Evolutionary conservation across 2,329 filamentous ascomycete genomes (phyloP), one percentile per base, ranked within the genome.

Genomic region (Venturia pyrina): DNA sequence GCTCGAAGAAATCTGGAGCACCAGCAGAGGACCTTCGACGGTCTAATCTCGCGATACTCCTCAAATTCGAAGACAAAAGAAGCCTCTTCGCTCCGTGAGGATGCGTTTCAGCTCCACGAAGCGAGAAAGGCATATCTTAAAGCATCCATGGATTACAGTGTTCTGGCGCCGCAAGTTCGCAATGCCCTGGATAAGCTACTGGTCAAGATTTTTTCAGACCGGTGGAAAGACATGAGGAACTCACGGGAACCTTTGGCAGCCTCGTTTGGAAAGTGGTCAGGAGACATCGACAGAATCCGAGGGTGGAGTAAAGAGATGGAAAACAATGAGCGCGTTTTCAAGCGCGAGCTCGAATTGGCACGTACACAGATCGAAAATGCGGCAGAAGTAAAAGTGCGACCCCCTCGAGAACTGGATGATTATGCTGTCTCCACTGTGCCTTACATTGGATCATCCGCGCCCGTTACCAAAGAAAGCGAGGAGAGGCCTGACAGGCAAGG

Each of bases 231-330:
- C 73, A 88, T 96, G 82, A 89, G 87, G 72, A 80, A 82, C 3
- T 84, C 88, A 1, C 82, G 89, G 63, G 90, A 93, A 65, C 81
- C 84, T 2, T 84, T 86, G 21, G 80, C 81, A 21, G 82, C 77
- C 7, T 78, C 81, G 40, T 88, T 93, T 63, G 81, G 82, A 3
- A 86, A 86, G 69, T 91, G 86, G 82, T 85, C 83, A 17, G 79
- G 83, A 37, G 95, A 98, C 75, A 92, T 99, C 83, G 93, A 97
- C 69, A 87, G 95, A 24, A 88, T 99, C 65, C 87, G 89, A 67
- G 92, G 93, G 41, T 99, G 95, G 95, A 89, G 90, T 66, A 90
- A 89, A 72, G 92, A 97, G 75, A 93, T 99, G 90, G 93, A 97
- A 76, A 83, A 87, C 62, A 88, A 89, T n/a, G 95, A 98, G 76